Percentiles rank a stretch among this genome's conserved stretches.
Conservation (phyloP, 2,329 filamentous ascomycete species). For the Capronia americana region DNA sequence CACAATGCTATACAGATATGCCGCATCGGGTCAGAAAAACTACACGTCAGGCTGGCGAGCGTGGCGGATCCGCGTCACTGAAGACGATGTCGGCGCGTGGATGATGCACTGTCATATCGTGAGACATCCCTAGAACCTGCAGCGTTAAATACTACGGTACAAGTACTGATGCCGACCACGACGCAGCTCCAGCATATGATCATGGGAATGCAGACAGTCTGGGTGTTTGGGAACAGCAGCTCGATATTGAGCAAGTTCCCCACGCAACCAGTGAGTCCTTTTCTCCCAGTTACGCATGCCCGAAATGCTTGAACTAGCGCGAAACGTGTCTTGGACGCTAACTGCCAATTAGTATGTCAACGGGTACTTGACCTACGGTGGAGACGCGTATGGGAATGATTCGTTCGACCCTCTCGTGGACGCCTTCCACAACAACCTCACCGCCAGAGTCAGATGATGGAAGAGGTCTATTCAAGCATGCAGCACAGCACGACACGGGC, state of each 20-base stretch:
- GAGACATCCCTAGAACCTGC: slow-evolving; percentile 37
- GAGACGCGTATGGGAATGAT: slow-evolving; percentile 51
- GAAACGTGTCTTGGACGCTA: not conserved
- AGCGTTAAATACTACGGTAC: slow-evolving; percentile 58
- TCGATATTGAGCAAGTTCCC: slow-evolving; percentile 48
- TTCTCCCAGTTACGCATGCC: not conserved
- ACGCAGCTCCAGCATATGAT: slow-evolving; percentile 44
- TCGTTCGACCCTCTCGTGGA: slow-evolving; percentile 37
- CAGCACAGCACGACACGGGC: not conserved
- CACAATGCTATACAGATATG: slow-evolving; percentile 64
- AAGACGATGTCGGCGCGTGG: slow-evolving; percentile 56
- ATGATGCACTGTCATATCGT: slow-evolving; percentile 58
- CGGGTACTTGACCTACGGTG: slow-evolving; percentile 54
- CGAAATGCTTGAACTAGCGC: too few species aligned
- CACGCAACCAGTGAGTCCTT: slow-evolving; percentile 23
- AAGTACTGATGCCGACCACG: slow-evolving; percentile 23
- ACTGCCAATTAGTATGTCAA: slow-evolving; percentile 39
- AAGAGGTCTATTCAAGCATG: not conserved
- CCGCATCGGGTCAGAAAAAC: slow-evolving; percentile 48
- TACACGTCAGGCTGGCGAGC: slow-evolving; percentile 64
- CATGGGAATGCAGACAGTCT: slow-evolving; percentile 44
- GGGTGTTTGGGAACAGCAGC: slow-evolving; percentile 53
- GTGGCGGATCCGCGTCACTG: slow-evolving; percentile 63
- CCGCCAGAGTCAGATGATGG: not conserved
- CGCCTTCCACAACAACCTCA: not conserved